These are phyloP conservation scores for Suhomyces anneliseae DNA, from an alignment of 1,139 yeast genomes.

Conservation along the genomic window DNA sequence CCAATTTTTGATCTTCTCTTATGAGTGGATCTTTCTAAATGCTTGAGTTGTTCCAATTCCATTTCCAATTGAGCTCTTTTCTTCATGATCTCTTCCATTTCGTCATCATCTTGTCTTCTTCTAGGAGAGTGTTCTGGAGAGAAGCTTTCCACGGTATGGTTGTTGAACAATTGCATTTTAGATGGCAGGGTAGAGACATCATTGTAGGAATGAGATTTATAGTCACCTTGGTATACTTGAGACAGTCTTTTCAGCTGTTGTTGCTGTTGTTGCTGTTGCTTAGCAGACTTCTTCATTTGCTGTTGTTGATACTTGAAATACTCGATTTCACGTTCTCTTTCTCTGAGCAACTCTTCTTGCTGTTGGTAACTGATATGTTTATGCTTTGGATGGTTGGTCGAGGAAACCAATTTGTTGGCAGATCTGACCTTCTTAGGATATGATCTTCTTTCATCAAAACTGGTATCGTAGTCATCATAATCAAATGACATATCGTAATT, in stretches of 20 bases:
- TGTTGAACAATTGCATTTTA: conserved; percentile 16
- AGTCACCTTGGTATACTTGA: conserved; percentile 9
- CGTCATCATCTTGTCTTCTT: conserved; percentile 16
- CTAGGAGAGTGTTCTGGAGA: conserved; percentile 28
- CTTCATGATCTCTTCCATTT: conserved; percentile 31
- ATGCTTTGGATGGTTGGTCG: conserved; percentile 22
- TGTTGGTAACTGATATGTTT: conserved; percentile 18
- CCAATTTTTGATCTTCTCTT: conserved; percentile 14
- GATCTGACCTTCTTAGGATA: conserved; percentile 19
- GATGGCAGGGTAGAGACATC: conserved; percentile 14
- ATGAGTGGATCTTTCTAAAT: conserved; percentile 32
- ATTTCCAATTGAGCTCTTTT: conserved; percentile 43
- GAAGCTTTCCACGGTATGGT: conserved; percentile 28
- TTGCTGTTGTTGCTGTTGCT: conserved; percentile 18
- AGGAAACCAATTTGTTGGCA: conserved; percentile 20
- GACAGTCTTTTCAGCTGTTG: conserved; percentile 19
- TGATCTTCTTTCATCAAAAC: conserved; percentile 19
- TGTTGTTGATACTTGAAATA: conserved; percentile 32
- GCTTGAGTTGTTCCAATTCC: conserved; percentile 40
- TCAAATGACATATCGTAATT: conserved; percentile 20
- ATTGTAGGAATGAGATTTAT: conserved; percentile 17
- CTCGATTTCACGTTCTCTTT: conserved; percentile 35
- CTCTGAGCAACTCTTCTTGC: conserved; percentile 19
- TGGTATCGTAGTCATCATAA: conserved; percentile 26
- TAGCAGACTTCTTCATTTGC: conserved; percentile 32